Evolutionary conservation across 768 basidiomycete genomes (phyloP).

Genomic region (Psilocybe tampanensis): DNA sequence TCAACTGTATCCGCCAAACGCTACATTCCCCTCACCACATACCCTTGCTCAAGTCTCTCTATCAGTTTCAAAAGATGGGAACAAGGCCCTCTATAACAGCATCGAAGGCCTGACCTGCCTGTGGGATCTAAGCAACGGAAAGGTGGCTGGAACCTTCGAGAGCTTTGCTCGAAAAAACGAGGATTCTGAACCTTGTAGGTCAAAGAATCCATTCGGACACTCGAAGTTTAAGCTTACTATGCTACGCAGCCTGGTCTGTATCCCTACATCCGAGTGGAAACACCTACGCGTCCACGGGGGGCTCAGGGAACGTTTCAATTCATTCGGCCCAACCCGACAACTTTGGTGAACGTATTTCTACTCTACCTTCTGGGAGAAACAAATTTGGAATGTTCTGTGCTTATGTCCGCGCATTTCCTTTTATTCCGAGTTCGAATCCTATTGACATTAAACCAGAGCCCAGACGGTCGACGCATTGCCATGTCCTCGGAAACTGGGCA

Average conservation of each 20-base stretch:
- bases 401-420: slow-evolving; percentile 50
- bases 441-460: slow-evolving; percentile 60
- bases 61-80: slow-evolving; percentile 69
- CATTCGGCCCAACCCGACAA: slow-evolving; percentile 69
- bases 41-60: slow-evolving; percentile 85
- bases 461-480: slow-evolving; percentile 82
- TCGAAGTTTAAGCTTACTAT: slow-evolving; percentile 3
- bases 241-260: slow-evolving; percentile 72
- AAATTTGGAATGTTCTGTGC: slow-evolving; percentile 80
- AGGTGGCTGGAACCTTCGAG: slow-evolving; percentile 66
- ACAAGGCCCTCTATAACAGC: slow-evolving; percentile 72
- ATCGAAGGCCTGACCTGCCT: slow-evolving; percentile 82
- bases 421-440: not conserved
- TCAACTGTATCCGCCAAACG: slow-evolving; percentile 54
- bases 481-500: slow-evolving; percentile 87
- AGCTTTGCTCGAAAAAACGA: slow-evolving; percentile 66
- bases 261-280: slow-evolving; percentile 76
- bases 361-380: slow-evolving; percentile 64
- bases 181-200: slow-evolving; percentile 71
- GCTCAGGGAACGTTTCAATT: slow-evolving; percentile 70
- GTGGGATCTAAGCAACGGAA: slow-evolving; percentile 69
- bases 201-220: not conserved
- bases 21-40: slow-evolving; percentile 64
- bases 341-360: slow-evolving; percentile 65
- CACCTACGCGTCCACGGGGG: slow-evolving; percentile 75